Percentiles rank a stretch among this genome's conserved stretches.
Evolutionary conservation across 352 stramenopile species (phyloP).

Genomic region (Peronospora tabacina): DNA sequence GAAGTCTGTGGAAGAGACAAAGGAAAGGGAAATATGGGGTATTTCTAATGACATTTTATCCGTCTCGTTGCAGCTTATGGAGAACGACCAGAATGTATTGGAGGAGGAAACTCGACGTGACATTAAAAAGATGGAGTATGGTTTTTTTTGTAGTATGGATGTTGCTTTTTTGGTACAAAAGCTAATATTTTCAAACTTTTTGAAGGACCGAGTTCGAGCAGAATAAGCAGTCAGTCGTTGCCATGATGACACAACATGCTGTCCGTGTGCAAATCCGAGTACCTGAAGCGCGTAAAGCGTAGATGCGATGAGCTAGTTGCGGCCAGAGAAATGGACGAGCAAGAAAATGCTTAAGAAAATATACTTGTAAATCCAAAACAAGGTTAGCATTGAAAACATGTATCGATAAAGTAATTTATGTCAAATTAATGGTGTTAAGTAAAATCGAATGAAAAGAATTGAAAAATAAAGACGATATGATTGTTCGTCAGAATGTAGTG

Average conservation of each 20-base stretch:
- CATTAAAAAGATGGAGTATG: conserved; percentile 76
- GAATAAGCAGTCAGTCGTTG: conserved; percentile 65
- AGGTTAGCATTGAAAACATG: no score
- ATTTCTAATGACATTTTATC: conserved; percentile 3
- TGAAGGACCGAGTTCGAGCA: conserved; percentile 47
- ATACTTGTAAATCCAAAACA: no score
- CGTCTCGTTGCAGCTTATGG: conserved; percentile 48
- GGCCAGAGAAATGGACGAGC: no score
- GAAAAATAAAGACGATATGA: no score
- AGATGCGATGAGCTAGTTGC: not conserved
- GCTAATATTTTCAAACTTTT: conserved; percentile 4
- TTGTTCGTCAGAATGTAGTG: not conserved
- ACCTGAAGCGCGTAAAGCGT: conserved; percentile 59
- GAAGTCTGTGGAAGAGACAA: conserved; percentile 7
- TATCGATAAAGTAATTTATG: no score
- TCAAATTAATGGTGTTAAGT: no score
- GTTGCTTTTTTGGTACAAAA: not conserved
- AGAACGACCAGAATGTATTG: conserved; percentile 65
- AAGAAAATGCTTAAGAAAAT: no score
- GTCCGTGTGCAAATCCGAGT: conserved; percentile 59
- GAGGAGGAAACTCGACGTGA: conserved; percentile 72
- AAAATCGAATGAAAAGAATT: no score
- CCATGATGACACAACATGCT: conserved; percentile 69
- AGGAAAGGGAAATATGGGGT: not conserved
- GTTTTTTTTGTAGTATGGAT: conserved; percentile 2